Conservation (phyloP, 1,139 yeast genomes). For the Starmera stellimalicola region DNA sequence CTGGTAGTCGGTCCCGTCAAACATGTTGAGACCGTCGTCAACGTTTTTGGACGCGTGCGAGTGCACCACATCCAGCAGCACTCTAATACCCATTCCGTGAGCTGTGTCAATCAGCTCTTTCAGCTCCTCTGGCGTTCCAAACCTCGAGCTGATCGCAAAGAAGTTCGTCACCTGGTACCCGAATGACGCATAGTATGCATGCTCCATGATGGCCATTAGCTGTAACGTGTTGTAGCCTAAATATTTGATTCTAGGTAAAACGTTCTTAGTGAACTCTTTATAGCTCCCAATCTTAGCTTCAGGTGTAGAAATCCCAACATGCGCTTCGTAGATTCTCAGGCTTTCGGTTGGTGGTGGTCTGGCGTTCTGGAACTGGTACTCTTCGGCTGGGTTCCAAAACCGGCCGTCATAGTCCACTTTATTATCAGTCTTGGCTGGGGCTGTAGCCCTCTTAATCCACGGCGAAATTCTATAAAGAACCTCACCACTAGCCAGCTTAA, state of each 20-base stretch:
- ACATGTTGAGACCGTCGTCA: conserved; percentile 84
- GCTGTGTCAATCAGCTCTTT: conserved; percentile 89
- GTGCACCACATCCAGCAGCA: conserved; percentile 85
- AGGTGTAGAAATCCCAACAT: conserved; percentile 89
- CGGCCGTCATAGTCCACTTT: conserved; percentile 64
- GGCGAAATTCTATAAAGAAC: conserved; percentile 78
- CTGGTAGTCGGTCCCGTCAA: conserved; percentile 94
- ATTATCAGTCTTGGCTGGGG: conserved; percentile 35
- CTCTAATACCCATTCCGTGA: conserved; percentile 79
- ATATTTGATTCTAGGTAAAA: conserved; percentile 75
- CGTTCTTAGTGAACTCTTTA: conserved; percentile 69
- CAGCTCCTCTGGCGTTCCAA: conserved; percentile 90
- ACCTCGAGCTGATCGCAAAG: conserved; percentile 83
- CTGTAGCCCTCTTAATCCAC: conserved; percentile 80
- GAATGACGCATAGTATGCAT: conserved; percentile 94
- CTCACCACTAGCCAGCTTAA: conserved; percentile 60
- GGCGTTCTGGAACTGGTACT: conserved; percentile 52
- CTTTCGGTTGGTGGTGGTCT: conserved; percentile 51
- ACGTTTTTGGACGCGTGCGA: conserved; percentile 95
- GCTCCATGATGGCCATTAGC: conserved; percentile 98
- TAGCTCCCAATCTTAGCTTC: conserved; percentile 81
- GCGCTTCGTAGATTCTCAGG: conserved; percentile 88
- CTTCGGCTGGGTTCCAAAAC: conserved; percentile 75
- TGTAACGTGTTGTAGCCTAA: conserved; percentile 91
- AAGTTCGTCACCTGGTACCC: conserved; percentile 94